Evolutionary conservation across 169 alveolate genomes (phyloP), one percentile per base, ranked within the genome.

Genomic region (Cryptosporidium bovis): DNA sequence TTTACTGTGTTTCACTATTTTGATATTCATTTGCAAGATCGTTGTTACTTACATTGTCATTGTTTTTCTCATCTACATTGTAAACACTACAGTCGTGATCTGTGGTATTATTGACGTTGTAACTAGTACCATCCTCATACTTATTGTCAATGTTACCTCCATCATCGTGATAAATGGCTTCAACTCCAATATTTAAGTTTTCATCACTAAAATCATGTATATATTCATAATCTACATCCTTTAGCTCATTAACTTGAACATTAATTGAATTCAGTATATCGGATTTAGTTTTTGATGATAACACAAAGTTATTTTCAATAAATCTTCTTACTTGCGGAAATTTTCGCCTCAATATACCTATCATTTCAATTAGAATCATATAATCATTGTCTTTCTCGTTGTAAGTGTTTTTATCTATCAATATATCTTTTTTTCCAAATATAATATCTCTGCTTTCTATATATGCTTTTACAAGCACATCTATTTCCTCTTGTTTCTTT

Each of bases 401-500:
- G 36, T 3, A 3, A 15, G 16, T 31, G 3, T n/a, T 48, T 7
- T 62, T 34, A 8, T 20, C 7, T 0, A 10, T 16, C 33, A 18
- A 51, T 16, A 36, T 66, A n/a, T 34, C 18, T 64, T 12, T 27
- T 20, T 18, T 20, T 7, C 71, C 29, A 20, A 7, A 18, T 34
- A 60, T 29, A 77, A 71, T 56, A 4, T 77, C 71, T 8, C 64
- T 53, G 34, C 62, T 34, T 2, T 56, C 87, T 29, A 77, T 58
- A 60, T 77, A 77, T 24, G 87, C 87, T 20, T 46, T 48, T 13
- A 77, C 71, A 15, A 77, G 50, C 3, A 62, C 64, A 3, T 77
- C 44, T 12, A 77, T 62, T 44, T 77, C 87, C 16, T 62, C 77
- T 51, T 77, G 87, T 15, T 77, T 77, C 16, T 62, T 77, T 33